Conservation (phyloP, 495 filamentous ascomycete species). For the Astrothelium subdiscretum region DNA sequence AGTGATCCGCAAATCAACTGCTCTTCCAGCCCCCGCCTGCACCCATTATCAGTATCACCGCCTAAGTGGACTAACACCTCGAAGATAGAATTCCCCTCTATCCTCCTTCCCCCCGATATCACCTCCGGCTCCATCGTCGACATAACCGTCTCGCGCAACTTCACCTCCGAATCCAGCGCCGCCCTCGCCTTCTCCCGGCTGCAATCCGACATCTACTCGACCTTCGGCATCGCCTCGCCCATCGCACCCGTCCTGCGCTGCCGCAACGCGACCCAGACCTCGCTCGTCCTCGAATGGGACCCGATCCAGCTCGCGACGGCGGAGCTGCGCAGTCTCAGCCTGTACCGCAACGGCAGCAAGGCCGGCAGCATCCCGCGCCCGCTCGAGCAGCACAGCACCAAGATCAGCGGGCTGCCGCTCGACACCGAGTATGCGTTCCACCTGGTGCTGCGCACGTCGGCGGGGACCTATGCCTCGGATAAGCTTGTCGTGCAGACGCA, state of each 20-base stretch:
- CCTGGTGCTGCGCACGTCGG: slow-evolving; percentile 76
- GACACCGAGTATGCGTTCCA: slow-evolving; percentile 95
- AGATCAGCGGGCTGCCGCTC: slow-evolving; percentile 92
- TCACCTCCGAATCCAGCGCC: slow-evolving; percentile 58
- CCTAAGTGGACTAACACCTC: slow-evolving; percentile 3
- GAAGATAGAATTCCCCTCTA: slow-evolving; percentile 97
- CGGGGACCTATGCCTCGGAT: slow-evolving; percentile 76
- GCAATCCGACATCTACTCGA: slow-evolving; percentile 73
- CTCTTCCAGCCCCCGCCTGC: too few relatives aligned
- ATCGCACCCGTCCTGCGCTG: slow-evolving; percentile 70
- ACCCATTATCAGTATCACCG: too few relatives aligned
- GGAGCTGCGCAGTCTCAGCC: slow-evolving; percentile 70
- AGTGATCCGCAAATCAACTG: too few relatives aligned
- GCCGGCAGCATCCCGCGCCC: slow-evolving; percentile 86
- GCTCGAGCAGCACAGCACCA: slow-evolving; percentile 75
- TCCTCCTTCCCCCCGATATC: slow-evolving; percentile 90
- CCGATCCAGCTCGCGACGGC: slow-evolving; percentile 87
- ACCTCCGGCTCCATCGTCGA: slow-evolving; percentile 93
- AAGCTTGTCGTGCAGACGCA: slow-evolving; percentile 81
- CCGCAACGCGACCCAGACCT: slow-evolving; percentile 92
- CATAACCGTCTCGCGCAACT: slow-evolving; percentile 88
- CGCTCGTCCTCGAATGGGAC: slow-evolving; percentile 95
- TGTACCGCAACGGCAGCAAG: slow-evolving; percentile 93
- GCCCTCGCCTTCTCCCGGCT: slow-evolving; percentile 65
- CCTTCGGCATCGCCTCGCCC: slow-evolving; percentile 77